These are phyloP conservation scores for Candida namnaoensis DNA, from an alignment of 805 yeast genomes.

Conservation along the genomic window DNA sequence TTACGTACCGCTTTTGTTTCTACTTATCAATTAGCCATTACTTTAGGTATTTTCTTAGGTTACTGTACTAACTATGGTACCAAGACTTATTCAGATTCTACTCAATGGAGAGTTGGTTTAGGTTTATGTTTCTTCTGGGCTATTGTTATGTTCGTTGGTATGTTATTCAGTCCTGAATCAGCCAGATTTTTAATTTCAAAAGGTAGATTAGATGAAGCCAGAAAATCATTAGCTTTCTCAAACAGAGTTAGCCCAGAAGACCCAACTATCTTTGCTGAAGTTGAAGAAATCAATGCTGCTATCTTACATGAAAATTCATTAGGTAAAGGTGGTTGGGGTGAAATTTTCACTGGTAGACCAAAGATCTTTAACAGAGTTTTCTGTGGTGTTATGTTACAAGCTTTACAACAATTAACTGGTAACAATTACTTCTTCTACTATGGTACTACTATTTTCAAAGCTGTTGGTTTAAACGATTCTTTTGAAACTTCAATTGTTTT, in stretches of 20 bases:
- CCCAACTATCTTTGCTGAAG: constrained; percentile 46
- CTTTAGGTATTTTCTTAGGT: constrained; percentile 66
- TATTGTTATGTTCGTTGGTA: constrained; percentile 24
- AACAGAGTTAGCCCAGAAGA: constrained; percentile 48
- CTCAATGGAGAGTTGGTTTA: constrained; percentile 69
- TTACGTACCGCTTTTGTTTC: constrained; percentile 61
- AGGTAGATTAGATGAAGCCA: constrained; percentile 53
- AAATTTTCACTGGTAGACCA: constrained; percentile 60
- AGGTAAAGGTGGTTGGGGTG: constrained; percentile 60
- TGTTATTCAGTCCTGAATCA: constrained; percentile 59
- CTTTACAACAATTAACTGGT: constrained; percentile 64
- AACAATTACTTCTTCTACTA: constrained; percentile 61
- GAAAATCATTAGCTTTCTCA: constrained; percentile 45
- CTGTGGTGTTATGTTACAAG: constrained; percentile 48
- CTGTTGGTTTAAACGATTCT: constrained; percentile 51
- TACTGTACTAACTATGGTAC: constrained; percentile 70
- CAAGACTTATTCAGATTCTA: constrained; percentile 50
- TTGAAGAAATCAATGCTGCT: constrained; percentile 50
- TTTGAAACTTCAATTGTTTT: constrained; percentile 49
- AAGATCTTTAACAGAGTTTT: constrained; percentile 37
- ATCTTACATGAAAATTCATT: constrained; percentile 51
- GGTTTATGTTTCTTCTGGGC: constrained; percentile 47
- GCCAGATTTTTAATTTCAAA: constrained; percentile 57
- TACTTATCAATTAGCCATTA: constrained; percentile 55
- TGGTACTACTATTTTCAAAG: constrained; percentile 52